Conservation (phyloP, 257 asterid genomes). For the Rauvolfia tetraphylla region DNA sequence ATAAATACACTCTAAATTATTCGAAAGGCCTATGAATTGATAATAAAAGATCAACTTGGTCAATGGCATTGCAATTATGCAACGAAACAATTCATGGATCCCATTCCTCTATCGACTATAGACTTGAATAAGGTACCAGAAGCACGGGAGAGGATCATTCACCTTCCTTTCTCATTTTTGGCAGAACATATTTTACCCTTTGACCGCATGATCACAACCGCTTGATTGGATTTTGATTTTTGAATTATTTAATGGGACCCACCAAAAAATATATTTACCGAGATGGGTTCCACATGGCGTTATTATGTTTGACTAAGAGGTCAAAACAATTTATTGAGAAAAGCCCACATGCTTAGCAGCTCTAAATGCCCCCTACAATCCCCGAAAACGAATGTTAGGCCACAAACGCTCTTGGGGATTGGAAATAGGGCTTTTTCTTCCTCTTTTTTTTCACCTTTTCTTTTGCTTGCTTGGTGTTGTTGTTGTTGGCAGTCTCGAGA, state of each 20-base stretch:
- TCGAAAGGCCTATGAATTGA: too few relatives aligned
- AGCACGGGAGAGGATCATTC: background rate
- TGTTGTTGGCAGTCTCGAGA: conserved; percentile 37
- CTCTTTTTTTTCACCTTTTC: background rate
- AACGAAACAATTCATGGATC: too few relatives aligned
- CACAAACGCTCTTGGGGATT: conserved; percentile 24
- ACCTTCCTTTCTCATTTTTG: background rate
- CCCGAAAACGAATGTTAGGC: conserved; percentile 33
- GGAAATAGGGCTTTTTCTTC: background rate
- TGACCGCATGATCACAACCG: background rate
- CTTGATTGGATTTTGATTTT: background rate
- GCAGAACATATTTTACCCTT: background rate
- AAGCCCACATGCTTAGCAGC: conserved; percentile 21
- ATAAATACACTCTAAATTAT: too few relatives aligned
- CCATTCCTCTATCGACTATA: too few relatives aligned
- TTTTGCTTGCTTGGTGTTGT: conserved; percentile 11
- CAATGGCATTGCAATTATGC: too few relatives aligned
- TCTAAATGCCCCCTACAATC: conserved; percentile 19
- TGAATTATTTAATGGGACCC: background rate
- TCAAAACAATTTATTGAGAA: conserved; percentile 26
- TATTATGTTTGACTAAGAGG: conserved; percentile 13
- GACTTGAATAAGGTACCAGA: background rate
- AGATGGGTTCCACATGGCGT: background rate
- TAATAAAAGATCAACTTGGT: too few relatives aligned
- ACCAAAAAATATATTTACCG: background rate